Base-by-base conservation (phyloP, 2,329 filamentous ascomycete genomes). In the Aspergillus brasiliensis region DNA sequence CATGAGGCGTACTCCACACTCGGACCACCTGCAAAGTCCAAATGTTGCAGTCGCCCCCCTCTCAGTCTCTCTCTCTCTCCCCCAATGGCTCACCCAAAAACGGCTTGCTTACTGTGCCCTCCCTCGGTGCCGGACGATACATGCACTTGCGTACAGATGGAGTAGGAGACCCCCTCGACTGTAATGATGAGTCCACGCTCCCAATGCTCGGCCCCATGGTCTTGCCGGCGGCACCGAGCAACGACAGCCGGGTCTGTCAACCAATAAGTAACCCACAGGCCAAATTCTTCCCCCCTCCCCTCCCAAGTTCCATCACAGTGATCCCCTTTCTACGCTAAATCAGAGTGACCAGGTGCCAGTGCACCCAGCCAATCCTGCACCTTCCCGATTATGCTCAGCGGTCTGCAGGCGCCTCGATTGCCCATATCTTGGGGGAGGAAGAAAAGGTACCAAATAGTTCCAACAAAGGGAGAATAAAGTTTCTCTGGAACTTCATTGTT, bases 1-100 rank as follows among this genome's bases (percentile, higher is more conserved):
- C 65, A 68, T 68, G 65, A 66, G 66, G 63, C 62, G 61, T 37
- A 28, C 61, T 63, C 66, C 65, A 62, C 66, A 61, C 60, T 61
- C 42, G 44, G 58, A 42, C 64, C 60, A 63, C 61, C 62, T 66
- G 66, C 65, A 62, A 61, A 54, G 27, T 27, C 52, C 38, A 46
- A 62, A 59, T 59, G 60, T 62, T 66, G 57, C 60, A 63, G 47
- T 60, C 27, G 54, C 53, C 55, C 59, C 62, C 54, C 48, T 49
- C 52, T 49, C 51, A 15, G n/a, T 49, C 47, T 34, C 31, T 34
- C 10, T 11, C 31, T 34, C 31, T 34, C 31, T 34, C 31, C 8
- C 34, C 52, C 51, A 53, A 53, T 53, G 37, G 27, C 38, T 51
- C 56, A 60, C 31, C 51, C 51, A 60, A 27, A 55, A 55, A 52